Evolutionary conservation across 257 asterid species (phyloP).

Genomic region (Haberlea rhodopensis): DNA sequence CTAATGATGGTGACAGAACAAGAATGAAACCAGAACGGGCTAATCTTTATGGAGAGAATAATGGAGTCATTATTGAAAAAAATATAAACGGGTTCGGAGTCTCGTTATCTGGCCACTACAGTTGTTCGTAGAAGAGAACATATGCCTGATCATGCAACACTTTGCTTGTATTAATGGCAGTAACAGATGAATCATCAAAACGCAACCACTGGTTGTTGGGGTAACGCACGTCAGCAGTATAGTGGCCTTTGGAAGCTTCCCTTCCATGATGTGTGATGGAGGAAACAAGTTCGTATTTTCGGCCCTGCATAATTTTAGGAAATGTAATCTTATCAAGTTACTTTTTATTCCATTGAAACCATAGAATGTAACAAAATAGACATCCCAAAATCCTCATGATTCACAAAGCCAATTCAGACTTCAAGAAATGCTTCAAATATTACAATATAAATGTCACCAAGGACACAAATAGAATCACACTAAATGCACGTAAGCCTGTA

Average conservation of each 20-base stretch:
- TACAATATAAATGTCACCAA: neutral
- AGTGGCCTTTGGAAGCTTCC: constrained; percentile 92
- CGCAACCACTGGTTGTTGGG: constrained; percentile 75
- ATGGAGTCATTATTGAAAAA: constrained; percentile 44
- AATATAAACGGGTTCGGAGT: neutral
- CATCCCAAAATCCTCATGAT: neutral
- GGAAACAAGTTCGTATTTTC: constrained; percentile 73
- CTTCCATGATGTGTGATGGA: constrained; percentile 90
- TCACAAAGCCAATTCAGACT: neutral
- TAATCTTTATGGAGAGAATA: constrained; percentile 50
- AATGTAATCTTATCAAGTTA: neutral
- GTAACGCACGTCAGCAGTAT: constrained; percentile 68
- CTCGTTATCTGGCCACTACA: constrained; percentile 30
- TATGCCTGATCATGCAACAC: constrained; percentile 87
- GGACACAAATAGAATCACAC: neutral
- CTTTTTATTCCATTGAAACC: too few species aligned
- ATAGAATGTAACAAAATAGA: too few species aligned
- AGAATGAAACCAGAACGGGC: constrained; percentile 62
- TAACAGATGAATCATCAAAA: constrained; percentile 73
- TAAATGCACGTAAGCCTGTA: too few species aligned
- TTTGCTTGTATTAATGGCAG: constrained; percentile 45
- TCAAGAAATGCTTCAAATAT: neutral
- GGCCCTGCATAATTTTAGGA: constrained; percentile 50
- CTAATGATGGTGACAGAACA: constrained; percentile 67
- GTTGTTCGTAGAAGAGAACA: constrained; percentile 73